Base-by-base conservation (phyloP, 2,329 filamentous ascomycete genomes). In the Trichophyton schoenleinii region DNA sequence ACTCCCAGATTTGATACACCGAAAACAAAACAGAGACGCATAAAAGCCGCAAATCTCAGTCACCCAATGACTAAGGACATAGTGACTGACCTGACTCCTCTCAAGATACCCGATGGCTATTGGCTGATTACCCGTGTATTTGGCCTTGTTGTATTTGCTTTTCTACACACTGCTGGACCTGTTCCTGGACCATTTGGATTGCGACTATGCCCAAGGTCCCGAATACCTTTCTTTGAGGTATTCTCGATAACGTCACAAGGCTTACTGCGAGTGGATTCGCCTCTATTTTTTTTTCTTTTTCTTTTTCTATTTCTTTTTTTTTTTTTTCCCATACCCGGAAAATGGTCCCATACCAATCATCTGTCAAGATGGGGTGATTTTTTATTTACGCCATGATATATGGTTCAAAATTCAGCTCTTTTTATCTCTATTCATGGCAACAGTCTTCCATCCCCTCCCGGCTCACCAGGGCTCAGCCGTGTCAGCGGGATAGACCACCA, bases 161-260 rank as follows among this genome's bases (percentile, higher is more conserved):
- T 53, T 55, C 34, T n/a, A 55, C 13, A 28, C 13, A 34, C 25
- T 28, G 13, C 28, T 22, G 28, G n/a, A 36, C 25, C 18, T n/a
- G 49, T 55, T 55, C 49, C 25, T 34, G 49, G 49, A 15, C 28
- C n/a, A 20, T 36, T 36, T 55, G 28, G 49, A 55, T 36, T 28
- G 28, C 34, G 49, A 55, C 28, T n/a, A 55, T 36, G 28, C 49
- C 31, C 34, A 25, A 55, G 18, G 49, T 55, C 31, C 28, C 20
- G 49, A 18, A 55, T 55, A 55, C 49, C 15, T 55, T 55, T n/a
- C 49, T 55, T 36, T 36, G 28, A 55, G 6, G 49, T 55, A 55
- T 55, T 18, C 49, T 55, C 15, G 15, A 55, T 36, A 55, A 55
- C 49, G 49, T 55, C 49, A 55, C 49, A 55, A 55, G 49, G 49